A percentile compares a stretch with the other conserved stretches of the same genome.
Evolutionary conservation across 176 grass and related monocot species (phyloP).

Genomic region (Ensete glaucum): DNA sequence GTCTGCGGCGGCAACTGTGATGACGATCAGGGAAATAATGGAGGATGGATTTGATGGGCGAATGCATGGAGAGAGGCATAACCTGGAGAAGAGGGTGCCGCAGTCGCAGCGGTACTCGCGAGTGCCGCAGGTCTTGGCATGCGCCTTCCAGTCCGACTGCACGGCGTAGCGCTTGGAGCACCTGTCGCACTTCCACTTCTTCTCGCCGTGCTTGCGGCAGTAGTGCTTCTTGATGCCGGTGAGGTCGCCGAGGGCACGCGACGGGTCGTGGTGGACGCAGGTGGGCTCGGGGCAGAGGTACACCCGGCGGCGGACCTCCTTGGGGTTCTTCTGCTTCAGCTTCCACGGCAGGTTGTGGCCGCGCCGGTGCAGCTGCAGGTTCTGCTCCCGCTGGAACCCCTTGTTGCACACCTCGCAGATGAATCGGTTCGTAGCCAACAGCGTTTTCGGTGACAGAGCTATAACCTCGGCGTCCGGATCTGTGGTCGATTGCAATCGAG

Average conservation of each 20-base stretch:
- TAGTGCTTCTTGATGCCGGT: conserved; percentile 98
- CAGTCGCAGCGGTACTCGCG: conserved; percentile 99
- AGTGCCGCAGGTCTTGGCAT: conserved; percentile 96
- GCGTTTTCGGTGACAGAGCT: conserved; percentile 73
- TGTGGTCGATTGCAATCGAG: conserved; percentile 12
- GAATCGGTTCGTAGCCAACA: conserved; percentile 89
- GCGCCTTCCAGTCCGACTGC: conserved; percentile 99
- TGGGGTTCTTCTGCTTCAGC: conserved; percentile 96
- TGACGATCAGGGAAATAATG: neutral
- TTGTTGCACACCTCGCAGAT: conserved; percentile 97
- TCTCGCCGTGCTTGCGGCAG: conserved; percentile 99
- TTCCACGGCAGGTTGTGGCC: conserved; percentile 99
- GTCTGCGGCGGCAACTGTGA: too few relatives aligned
- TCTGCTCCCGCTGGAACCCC: conserved; percentile 98
- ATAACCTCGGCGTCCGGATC: conserved; percentile 93
- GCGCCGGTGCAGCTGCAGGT: conserved; percentile 93
- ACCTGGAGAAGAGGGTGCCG: conserved; percentile 98
- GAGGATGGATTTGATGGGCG: neutral
- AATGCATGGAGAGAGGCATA: too few relatives aligned
- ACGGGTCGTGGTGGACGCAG: conserved; percentile 91
- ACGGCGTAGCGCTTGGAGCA: conserved; percentile 96
- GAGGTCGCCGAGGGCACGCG: conserved; percentile 83
- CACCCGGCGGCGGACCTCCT: conserved; percentile 56
- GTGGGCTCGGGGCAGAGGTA: conserved; percentile 93
- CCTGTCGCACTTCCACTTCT: conserved; percentile 99